Percentiles rank a stretch among this genome's conserved stretches.
These are phyloP conservation scores for Coemansia sp. DNA, from an alignment of 192 early-diverging fungal species.

Conservation along the genomic window DNA sequence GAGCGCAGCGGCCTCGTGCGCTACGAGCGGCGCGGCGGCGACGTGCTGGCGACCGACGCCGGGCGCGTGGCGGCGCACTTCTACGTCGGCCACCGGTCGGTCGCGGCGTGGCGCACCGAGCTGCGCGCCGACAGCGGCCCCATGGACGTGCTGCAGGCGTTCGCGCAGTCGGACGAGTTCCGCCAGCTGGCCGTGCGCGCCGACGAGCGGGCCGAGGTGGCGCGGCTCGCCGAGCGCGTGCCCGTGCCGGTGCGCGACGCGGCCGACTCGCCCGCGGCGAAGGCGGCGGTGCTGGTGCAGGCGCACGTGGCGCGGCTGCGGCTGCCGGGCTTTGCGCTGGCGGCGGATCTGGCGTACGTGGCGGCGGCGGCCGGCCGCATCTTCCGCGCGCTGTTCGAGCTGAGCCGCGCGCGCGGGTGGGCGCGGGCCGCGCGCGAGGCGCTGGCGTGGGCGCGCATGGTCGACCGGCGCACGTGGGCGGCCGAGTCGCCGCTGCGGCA, in stretches of 20 bases:
- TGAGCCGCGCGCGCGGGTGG: conserved; percentile 93
- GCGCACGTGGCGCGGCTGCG: conserved; percentile 93
- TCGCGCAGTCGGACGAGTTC: conserved; percentile 90
- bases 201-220: conserved; percentile 90
- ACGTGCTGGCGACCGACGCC: conserved; percentile 84
- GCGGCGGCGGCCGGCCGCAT: conserved; percentile 94
- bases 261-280: conserved; percentile 86
- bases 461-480: conserved; percentile 89
- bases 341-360: conserved; percentile 98
- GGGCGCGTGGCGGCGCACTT: conserved; percentile 96
- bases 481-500: conserved; percentile 96
- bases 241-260: conserved; percentile 92
- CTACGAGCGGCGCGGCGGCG: conserved; percentile 91
- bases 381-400: conserved; percentile 95
- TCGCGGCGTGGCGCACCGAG: conserved; percentile 92
- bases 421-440: conserved; percentile 83
- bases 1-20: conserved; percentile 93
- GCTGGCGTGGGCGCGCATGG: conserved; percentile 96
- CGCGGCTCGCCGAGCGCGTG: conserved; percentile 85
- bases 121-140: conserved; percentile 86
- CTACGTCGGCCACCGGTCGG: conserved; percentile 89
- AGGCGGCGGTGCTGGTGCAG: conserved; percentile 92
- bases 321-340: conserved; percentile 91
- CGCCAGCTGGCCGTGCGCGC: conserved; percentile 90
- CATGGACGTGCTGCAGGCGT: conserved; percentile 87